Percentiles rank a stretch among this genome's conserved stretches.
Evolutionary conservation across 805 yeast genomes (phyloP).

Genomic region (Naumovozyma baii): DNA sequence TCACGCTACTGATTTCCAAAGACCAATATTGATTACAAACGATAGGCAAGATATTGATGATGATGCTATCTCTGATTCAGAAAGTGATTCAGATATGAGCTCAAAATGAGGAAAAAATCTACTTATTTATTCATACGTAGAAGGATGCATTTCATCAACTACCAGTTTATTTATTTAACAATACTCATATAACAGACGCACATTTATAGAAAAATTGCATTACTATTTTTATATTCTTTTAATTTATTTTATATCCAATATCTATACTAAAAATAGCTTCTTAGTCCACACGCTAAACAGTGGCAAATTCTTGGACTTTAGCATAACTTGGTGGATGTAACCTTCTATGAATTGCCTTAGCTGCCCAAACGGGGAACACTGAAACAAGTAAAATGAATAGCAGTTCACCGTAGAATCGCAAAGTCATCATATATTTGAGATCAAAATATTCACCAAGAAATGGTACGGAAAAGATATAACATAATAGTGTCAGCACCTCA

Average conservation of each 20-base stretch:
- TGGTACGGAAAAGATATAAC: slow-evolving; percentile 72
- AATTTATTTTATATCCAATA: too few species aligned
- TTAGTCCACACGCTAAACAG: too few species aligned
- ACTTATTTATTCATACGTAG: too few species aligned
- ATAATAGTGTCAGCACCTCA: slow-evolving; percentile 56
- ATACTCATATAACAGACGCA: neutral
- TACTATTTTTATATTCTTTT: neutral
- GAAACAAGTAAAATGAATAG: slow-evolving; percentile 56
- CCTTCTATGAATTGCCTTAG: slow-evolving; percentile 61
- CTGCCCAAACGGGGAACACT: slow-evolving; percentile 82
- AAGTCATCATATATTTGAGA: slow-evolving; percentile 46
- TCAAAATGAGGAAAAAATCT: too few species aligned
- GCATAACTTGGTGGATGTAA: slow-evolving; percentile 94
- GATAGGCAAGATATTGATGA: neutral
- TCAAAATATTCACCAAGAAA: slow-evolving; percentile 82
- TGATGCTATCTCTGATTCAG: slow-evolving; percentile 1
- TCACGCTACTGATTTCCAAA: slow-evolving; percentile 78
- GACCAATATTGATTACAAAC: too few species aligned
- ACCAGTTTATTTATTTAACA: neutral
- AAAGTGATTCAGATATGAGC: slow-evolving; percentile 12
- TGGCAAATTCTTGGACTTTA: slow-evolving; percentile 68
- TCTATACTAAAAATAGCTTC: neutral
- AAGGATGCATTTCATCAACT: neutral
- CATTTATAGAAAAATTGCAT: neutral
- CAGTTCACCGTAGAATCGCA: slow-evolving; percentile 61